Conservation (phyloP, 257 asterid genomes). For the Linaria vulgaris region DNA sequence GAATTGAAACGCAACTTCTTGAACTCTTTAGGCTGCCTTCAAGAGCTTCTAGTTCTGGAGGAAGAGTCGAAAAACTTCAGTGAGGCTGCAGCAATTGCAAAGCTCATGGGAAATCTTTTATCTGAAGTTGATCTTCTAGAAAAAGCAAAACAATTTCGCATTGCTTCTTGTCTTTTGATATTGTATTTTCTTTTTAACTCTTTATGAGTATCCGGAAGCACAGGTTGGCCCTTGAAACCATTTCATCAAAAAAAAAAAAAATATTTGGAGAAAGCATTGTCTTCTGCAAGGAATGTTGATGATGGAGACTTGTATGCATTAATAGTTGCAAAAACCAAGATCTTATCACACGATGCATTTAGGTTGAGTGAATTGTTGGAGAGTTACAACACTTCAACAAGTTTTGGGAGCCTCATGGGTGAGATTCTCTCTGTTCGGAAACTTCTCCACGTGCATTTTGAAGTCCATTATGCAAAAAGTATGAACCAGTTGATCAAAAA, state of each 20-base stretch:
- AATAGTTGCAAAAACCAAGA: constrained; percentile 29
- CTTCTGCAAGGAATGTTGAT: constrained; percentile 33
- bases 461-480: constrained; percentile 22
- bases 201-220: constrained; percentile 41
- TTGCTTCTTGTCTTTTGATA: constrained; percentile 36
- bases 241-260: constrained; percentile 34
- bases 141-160: constrained; percentile 25
- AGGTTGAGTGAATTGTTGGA: constrained; percentile 36
- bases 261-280: constrained; percentile 36
- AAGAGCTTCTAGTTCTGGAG: constrained; percentile 48
- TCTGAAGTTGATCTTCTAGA: constrained; percentile 43
- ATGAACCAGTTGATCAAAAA: constrained; percentile 20
- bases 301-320: constrained; percentile 31
- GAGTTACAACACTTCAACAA: constrained; percentile 27
- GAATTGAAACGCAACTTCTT: constrained; percentile 48
- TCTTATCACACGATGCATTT: constrained; percentile 29
- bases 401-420: constrained; percentile 15
- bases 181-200: constrained; percentile 39
- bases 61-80: constrained; percentile 47
- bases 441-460: constrained; percentile 45
- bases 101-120: constrained; percentile 36
- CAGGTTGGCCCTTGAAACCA: constrained; percentile 56
- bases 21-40: constrained; percentile 39
- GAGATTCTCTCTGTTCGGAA: constrained; percentile 41
- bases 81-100: constrained; percentile 54